Percentiles rank a stretch among this genome's conserved stretches.
Conservation (phyloP, 257 asterid species). For the Solanum bukasovii region DNA sequence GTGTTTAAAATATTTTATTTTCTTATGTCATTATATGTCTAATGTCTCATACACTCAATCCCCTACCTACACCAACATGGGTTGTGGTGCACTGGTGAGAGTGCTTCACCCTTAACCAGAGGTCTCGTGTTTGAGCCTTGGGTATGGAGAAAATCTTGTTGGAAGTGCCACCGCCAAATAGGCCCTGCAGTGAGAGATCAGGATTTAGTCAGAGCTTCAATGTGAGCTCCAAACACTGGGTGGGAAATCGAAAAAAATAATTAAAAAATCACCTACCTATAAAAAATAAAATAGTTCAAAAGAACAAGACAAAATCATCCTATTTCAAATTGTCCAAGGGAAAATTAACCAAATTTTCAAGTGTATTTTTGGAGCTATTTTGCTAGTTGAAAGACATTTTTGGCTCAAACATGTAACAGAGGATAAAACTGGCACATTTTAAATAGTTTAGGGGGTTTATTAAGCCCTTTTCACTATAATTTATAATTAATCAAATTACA, state of each 20-base stretch:
- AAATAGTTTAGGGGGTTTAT: background rate
- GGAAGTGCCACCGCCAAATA: background rate
- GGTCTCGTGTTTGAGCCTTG: too few relatives aligned
- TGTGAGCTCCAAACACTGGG: background rate
- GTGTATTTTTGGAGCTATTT: background rate
- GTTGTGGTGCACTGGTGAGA: too few relatives aligned
- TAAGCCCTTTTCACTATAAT: background rate
- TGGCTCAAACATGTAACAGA: background rate
- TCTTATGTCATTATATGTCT: background rate
- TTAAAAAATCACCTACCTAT: too few relatives aligned
- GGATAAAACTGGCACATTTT: background rate
- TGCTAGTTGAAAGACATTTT: background rate
- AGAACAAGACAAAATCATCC: background rate
- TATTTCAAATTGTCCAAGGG: background rate
- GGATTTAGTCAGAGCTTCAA: too few relatives aligned
- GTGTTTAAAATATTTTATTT: too few relatives aligned
- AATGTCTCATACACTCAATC: background rate
- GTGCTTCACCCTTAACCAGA: background rate
- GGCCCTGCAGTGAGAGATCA: background rate
- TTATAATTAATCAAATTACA: background rate
- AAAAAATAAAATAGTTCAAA: too few relatives aligned
- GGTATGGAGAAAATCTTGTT: too few relatives aligned
- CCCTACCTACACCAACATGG: background rate
- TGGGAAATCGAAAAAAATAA: too few relatives aligned
- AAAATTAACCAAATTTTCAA: background rate